Evolutionary conservation across 495 filamentous ascomycete genomes (phyloP).

Genomic region (Annulohypoxylon stygium): DNA sequence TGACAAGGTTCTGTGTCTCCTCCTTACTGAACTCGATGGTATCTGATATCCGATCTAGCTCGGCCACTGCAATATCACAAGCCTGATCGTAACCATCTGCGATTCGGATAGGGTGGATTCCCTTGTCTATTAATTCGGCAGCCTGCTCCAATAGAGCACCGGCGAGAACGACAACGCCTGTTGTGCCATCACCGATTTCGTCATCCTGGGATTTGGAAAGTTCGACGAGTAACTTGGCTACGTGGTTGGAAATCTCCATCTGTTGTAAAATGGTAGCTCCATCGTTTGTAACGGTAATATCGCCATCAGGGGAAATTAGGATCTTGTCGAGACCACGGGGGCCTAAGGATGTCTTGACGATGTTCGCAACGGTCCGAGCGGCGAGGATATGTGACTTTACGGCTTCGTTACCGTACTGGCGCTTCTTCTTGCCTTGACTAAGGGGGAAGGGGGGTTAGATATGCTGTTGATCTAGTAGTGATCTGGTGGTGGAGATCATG

Average conservation of each 20-base stretch:
- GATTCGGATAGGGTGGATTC: conserved; percentile 98
- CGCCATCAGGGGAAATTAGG: conserved; percentile 96
- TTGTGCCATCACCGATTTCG: conserved; percentile 98
- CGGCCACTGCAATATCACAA: conserved; percentile 93
- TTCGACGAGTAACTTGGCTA: conserved; percentile 95
- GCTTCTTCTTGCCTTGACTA: conserved; percentile 98
- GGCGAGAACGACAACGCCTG: conserved; percentile 95
- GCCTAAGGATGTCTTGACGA: conserved; percentile 96
- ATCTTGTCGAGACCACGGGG: conserved; percentile 99
- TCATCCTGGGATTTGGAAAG: conserved; percentile 99
- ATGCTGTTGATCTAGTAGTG: background rate
- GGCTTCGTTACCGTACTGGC: conserved; percentile 94
- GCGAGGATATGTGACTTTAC: conserved; percentile 98
- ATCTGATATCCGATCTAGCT: conserved; percentile 94
- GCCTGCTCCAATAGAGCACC: conserved; percentile 96
- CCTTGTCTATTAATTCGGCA: conserved; percentile 99
- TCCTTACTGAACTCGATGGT: conserved; percentile 84
- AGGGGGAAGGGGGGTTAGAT: conserved; percentile 34
- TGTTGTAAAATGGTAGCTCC: conserved; percentile 96
- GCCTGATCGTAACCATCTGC: conserved; percentile 98
- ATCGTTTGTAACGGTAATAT: conserved; percentile 99
- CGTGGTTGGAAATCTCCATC: conserved; percentile 99
- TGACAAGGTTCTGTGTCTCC: conserved; percentile 83
- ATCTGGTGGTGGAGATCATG: background rate
- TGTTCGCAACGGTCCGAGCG: conserved; percentile 93